A percentile compares a stretch with the other conserved stretches of the same genome.
These are phyloP conservation scores for Rhizopus delemar DNA, from an alignment of 371 early-diverging fungal genomes.

Conservation along the genomic window DNA sequence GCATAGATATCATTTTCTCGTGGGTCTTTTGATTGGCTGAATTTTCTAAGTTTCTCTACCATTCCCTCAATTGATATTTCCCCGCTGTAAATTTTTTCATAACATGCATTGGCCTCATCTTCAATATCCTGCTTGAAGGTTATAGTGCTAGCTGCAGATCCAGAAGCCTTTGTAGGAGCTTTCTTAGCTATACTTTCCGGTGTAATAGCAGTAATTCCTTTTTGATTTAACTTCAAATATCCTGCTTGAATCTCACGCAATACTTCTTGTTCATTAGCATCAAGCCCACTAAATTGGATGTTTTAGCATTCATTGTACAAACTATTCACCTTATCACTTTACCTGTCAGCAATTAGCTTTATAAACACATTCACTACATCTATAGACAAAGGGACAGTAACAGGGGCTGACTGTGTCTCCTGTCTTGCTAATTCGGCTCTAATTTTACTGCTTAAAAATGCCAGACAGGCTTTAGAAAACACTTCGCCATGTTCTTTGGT, in stretches of 20 bases:
- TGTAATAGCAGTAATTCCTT: neutral
- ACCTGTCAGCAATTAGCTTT: slow-evolving; percentile 66
- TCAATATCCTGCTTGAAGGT: slow-evolving; percentile 57
- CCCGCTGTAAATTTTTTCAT: slow-evolving; percentile 77
- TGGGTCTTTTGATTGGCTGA: slow-evolving; percentile 67
- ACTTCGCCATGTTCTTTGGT: slow-evolving; percentile 65
- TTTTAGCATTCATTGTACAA: too few species aligned
- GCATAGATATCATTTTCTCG: slow-evolving; percentile 78
- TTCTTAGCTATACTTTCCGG: neutral
- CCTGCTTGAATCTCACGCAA: slow-evolving; percentile 24
- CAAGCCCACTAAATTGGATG: slow-evolving; percentile 2
- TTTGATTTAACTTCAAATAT: slow-evolving; percentile 13
- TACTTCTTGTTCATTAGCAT: slow-evolving; percentile 18
- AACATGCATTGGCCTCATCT: slow-evolving; percentile 78
- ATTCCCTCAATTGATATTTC: slow-evolving; percentile 73
- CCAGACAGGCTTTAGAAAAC: slow-evolving; percentile 75
- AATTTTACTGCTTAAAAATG: slow-evolving; percentile 76
- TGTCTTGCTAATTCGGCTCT: slow-evolving; percentile 49
- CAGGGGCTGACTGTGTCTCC: slow-evolving; percentile 38
- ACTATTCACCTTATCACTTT: slow-evolving; percentile 2
- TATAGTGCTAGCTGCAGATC: slow-evolving; percentile 18
- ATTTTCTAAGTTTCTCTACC: slow-evolving; percentile 70
- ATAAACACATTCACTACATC: slow-evolving; percentile 75
- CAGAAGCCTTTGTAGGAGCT: neutral
- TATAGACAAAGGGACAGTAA: slow-evolving; percentile 62